Percentiles rank a stretch among this genome's conserved stretches.
Evolutionary conservation across 371 early-diverging fungal species (phyloP).

Genomic region (Mucor sp.): DNA sequence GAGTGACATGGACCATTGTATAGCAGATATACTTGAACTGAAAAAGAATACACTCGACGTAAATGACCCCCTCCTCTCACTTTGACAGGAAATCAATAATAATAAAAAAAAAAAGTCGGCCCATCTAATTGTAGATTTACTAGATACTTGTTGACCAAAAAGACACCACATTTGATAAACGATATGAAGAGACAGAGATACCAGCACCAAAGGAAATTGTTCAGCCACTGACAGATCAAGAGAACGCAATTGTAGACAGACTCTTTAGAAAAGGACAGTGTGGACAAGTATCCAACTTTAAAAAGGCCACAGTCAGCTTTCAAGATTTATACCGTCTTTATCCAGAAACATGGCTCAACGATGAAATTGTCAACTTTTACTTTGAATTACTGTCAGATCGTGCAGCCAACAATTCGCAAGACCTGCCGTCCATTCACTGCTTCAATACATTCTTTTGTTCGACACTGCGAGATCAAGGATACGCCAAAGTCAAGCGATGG

Average conservation of each 20-base stretch:
- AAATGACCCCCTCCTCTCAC: not conserved
- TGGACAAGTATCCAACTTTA: constrained; percentile 55
- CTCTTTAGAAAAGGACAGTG: constrained; percentile 31
- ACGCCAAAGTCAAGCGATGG: constrained; percentile 81
- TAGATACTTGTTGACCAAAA: not conserved
- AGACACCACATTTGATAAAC: constrained; percentile 2
- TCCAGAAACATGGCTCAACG: constrained; percentile 89
- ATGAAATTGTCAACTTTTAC: constrained; percentile 94
- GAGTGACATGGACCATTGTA: not conserved
- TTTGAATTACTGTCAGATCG: constrained; percentile 76
- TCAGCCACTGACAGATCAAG: constrained; percentile 34
- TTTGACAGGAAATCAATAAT: no score
- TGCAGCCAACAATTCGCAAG: constrained; percentile 29
- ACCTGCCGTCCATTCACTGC: constrained; percentile 68
- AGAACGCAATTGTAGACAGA: constrained; percentile 32
- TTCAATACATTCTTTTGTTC: constrained; percentile 92
- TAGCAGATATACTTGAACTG: not conserved
- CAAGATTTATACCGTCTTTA: constrained; percentile 73
- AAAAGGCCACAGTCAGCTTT: constrained; percentile 56
- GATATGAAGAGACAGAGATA: constrained; percentile 6
- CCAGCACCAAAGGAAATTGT: constrained; percentile 4
- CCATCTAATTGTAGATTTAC: not conserved
- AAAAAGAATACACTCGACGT: not conserved
- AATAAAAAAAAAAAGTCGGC: no score
- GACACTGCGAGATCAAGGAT: constrained; percentile 70